These are phyloP conservation scores for Neofusicoccum umdonicola DNA, from an alignment of 2,329 filamentous ascomycete species.

Conservation along the genomic window DNA sequence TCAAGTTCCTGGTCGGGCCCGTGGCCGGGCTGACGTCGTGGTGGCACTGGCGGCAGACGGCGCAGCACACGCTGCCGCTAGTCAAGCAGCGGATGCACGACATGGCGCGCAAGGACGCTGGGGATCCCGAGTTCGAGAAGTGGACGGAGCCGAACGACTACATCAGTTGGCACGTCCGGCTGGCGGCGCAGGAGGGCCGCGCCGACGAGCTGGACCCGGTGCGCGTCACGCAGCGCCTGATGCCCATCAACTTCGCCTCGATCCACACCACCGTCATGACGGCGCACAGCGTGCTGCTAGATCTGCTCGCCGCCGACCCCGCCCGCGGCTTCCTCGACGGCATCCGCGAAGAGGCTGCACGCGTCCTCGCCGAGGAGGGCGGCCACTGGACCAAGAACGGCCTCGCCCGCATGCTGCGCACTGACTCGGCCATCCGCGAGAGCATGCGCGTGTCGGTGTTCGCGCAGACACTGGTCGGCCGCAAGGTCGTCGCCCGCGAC, in stretches of 20 bases:
- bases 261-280: conserved; percentile 59
- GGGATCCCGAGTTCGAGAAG: conserved; percentile 40
- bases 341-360: neutral
- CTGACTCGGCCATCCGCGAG: conserved; percentile 33
- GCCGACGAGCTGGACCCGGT: conserved; percentile 47
- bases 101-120: conserved; percentile 42
- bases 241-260: conserved; percentile 59
- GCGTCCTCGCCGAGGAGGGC: neutral
- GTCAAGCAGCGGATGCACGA: conserved; percentile 51
- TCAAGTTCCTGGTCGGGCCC: conserved; percentile 52
- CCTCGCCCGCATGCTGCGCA: conserved; percentile 25
- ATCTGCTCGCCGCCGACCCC: conserved; percentile 20
- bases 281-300: conserved; percentile 36
- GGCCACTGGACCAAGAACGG: conserved; percentile 23
- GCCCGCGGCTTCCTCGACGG: conserved; percentile 21
- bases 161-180: conserved; percentile 57
- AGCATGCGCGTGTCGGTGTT: conserved; percentile 29
- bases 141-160: conserved; percentile 55
- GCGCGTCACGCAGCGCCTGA: conserved; percentile 51
- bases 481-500: conserved; percentile 27
- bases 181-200: conserved; percentile 47
- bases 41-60: conserved; percentile 47
- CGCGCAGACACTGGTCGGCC: conserved; percentile 21
- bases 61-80: conserved; percentile 46
- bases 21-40: conserved; percentile 48